A percentile compares a stretch with the other conserved stretches of the same genome.
These are phyloP conservation scores for Nakataea oryzae DNA, from an alignment of 2,329 filamentous ascomycete genomes.

Conservation along the genomic window DNA sequence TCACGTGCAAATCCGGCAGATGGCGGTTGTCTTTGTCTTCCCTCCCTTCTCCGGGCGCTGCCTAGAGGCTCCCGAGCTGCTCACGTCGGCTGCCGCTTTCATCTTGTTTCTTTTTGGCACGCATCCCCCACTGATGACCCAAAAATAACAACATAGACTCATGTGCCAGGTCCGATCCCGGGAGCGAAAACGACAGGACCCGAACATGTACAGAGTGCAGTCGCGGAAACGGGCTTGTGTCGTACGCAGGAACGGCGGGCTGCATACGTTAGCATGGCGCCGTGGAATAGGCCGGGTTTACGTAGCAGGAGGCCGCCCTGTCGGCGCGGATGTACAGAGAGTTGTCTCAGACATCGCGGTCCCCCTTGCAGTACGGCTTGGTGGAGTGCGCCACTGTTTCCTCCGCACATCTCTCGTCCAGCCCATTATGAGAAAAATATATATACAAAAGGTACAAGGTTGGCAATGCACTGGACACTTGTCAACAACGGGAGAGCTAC, in stretches of 20 bases:
- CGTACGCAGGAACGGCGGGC: neutral
- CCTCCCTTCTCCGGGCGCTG: too few relatives aligned
- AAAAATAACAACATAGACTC: neutral
- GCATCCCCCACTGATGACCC: too few relatives aligned
- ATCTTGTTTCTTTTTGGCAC: neutral
- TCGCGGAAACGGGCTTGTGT: neutral
- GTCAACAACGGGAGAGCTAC: too few relatives aligned
- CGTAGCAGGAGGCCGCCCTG: too few relatives aligned
- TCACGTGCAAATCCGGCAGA: neutral
- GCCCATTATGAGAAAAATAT: too few relatives aligned
- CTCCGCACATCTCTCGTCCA: too few relatives aligned
- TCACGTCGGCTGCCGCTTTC: too few relatives aligned
- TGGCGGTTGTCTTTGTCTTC: too few relatives aligned
- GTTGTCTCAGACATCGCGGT: neutral
- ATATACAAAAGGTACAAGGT: too few relatives aligned
- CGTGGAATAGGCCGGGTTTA: neutral
- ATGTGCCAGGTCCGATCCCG: neutral
- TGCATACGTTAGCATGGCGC: neutral
- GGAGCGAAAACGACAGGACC: neutral
- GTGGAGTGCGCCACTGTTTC: too few relatives aligned
- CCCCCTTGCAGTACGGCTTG: neutral
- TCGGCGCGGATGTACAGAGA: neutral
- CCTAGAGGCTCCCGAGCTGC: too few relatives aligned
- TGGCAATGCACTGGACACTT: neutral
- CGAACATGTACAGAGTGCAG: neutral